These are phyloP conservation scores for Fibroporia radiculosa DNA, from an alignment of 768 basidiomycete species.

Conservation along the genomic window DNA sequence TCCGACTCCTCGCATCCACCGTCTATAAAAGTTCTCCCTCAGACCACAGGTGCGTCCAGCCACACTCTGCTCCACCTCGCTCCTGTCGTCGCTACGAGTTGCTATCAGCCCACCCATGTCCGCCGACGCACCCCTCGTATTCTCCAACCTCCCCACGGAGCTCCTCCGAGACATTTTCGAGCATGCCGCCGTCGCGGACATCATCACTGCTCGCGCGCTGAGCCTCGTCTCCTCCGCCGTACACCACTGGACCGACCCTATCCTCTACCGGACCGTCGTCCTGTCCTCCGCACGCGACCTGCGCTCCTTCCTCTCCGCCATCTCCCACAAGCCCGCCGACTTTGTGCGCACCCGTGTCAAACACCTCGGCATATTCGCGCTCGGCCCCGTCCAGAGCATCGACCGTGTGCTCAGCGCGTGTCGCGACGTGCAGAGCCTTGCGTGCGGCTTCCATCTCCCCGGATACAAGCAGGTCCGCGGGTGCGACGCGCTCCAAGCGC, in stretches of 20 bases:
- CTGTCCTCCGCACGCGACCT: conserved; percentile 25
- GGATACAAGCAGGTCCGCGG: conserved; percentile 17
- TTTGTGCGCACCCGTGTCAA: conserved; percentile 21
- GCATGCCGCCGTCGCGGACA: conserved; percentile 24
- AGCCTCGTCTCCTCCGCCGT: conserved; percentile 29
- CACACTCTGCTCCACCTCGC: not conserved
- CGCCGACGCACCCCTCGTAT: conserved; percentile 9
- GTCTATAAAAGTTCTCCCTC: not conserved
- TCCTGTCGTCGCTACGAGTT: not conserved
- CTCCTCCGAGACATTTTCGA: conserved; percentile 29
- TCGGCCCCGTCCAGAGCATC: conserved; percentile 26
- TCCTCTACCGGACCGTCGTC: conserved; percentile 31
- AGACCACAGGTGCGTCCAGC: not conserved
- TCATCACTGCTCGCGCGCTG: conserved; percentile 23
- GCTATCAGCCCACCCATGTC: not conserved
- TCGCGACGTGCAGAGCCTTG: conserved; percentile 25
- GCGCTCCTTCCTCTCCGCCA: conserved; percentile 22
- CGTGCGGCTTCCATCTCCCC: conserved; percentile 29
- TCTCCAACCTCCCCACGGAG: conserved; percentile 25
- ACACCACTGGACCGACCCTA: conserved; percentile 26
- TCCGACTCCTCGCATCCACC: conserved; percentile 1
- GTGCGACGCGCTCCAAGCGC: conserved; percentile 12
- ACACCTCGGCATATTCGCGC: conserved; percentile 29
- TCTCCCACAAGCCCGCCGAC: conserved; percentile 18
- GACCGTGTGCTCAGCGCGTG: conserved; percentile 25